These are phyloP conservation scores for Diversispora epigaea DNA, from an alignment of 192 early-diverging fungal species.

Conservation along the genomic window DNA sequence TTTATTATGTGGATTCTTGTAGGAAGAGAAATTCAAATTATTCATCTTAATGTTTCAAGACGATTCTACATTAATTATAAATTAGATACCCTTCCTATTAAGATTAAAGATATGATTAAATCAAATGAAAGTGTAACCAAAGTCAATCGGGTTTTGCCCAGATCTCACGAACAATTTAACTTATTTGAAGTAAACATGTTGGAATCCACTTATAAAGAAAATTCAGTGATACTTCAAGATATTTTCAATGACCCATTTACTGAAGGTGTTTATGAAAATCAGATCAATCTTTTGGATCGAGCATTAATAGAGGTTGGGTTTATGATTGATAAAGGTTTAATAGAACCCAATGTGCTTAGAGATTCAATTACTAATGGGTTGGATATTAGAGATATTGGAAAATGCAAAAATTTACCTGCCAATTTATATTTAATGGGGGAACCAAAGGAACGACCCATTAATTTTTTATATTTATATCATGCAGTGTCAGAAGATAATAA, in stretches of 20 bases:
- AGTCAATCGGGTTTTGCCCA: constrained; percentile 67
- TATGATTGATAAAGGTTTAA: constrained; percentile 40
- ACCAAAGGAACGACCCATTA: constrained; percentile 21
- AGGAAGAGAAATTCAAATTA: constrained; percentile 63
- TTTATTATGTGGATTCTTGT: constrained; percentile 85
- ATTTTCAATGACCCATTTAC: constrained; percentile 86
- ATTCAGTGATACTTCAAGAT: constrained; percentile 69
- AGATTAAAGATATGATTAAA: constrained; percentile 36
- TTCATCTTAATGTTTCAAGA: constrained; percentile 77
- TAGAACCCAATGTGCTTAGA: constrained; percentile 40
- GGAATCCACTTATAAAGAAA: constrained; percentile 74
- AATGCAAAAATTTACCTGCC: constrained; percentile 22
- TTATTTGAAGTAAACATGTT: constrained; percentile 83
- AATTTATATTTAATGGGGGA: constrained; percentile 39
- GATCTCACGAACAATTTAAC: constrained; percentile 65
- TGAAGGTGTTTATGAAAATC: constrained; percentile 94
- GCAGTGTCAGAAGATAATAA: constrained; percentile 51
- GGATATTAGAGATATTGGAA: constrained; percentile 43
- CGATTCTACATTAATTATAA: constrained; percentile 74
- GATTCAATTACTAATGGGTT: constrained; percentile 37
- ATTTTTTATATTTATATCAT: constrained; percentile 82
- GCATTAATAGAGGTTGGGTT: constrained; percentile 81
- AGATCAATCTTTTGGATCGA: constrained; percentile 77
- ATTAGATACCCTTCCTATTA: constrained; percentile 48
- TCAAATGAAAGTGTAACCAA: constrained; percentile 27